A percentile compares a stretch with the other conserved stretches of the same genome.
Evolutionary conservation across 768 basidiomycete genomes (phyloP).

Genomic region (Hericium coralloides): DNA sequence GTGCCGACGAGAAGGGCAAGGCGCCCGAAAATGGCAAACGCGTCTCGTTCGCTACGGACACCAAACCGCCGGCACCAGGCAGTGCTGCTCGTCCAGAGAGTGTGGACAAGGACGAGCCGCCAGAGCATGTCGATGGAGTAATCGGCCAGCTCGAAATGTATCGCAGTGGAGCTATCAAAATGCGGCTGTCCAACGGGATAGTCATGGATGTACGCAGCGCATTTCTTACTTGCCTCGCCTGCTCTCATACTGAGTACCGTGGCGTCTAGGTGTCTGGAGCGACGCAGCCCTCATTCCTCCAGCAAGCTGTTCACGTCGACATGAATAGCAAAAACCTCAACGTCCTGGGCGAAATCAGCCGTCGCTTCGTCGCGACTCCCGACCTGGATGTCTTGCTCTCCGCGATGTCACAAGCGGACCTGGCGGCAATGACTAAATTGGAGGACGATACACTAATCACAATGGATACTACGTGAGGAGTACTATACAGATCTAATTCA

Average conservation of each 20-base stretch:
- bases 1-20: slow-evolving; percentile 16
- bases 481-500: not conserved
- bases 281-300: slow-evolving; percentile 80
- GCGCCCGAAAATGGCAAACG: slow-evolving; percentile 29
- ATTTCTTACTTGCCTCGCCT: not conserved
- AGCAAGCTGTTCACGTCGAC: slow-evolving; percentile 77
- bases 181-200: slow-evolving; percentile 74
- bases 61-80: slow-evolving; percentile 37
- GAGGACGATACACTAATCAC: slow-evolving; percentile 41
- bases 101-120: slow-evolving; percentile 16
- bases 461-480: slow-evolving; percentile 36
- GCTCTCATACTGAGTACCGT: not conserved
- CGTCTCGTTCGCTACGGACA: slow-evolving; percentile 58
- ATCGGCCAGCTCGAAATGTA: slow-evolving; percentile 84
- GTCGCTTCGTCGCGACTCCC: slow-evolving; percentile 77
- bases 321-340: slow-evolving; percentile 44
- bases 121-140: slow-evolving; percentile 50
- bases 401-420: slow-evolving; percentile 51
- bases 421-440: slow-evolving; percentile 17
- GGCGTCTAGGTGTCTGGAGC: slow-evolving; percentile 60
- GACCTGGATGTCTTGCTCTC: slow-evolving; percentile 68
- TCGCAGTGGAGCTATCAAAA: slow-evolving; percentile 77
- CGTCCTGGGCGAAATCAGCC: slow-evolving; percentile 81
- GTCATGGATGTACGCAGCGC: slow-evolving; percentile 62
- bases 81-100: slow-evolving; percentile 18